Evolutionary conservation across 768 basidiomycete species (phyloP).

Genomic region (Lyophyllum shimeji): DNA sequence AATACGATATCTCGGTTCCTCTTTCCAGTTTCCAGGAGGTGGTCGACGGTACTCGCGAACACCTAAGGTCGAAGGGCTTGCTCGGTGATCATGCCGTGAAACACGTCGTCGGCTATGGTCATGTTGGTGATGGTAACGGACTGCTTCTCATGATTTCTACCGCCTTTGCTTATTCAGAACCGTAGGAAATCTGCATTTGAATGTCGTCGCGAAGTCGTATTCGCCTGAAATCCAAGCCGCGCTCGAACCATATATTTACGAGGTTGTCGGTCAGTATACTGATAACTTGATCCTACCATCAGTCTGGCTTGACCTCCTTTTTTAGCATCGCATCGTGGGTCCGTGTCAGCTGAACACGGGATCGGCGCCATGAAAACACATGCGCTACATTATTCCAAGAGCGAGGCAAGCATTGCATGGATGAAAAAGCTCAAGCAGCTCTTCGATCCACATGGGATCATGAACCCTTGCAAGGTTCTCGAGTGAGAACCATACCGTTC

Average conservation of each 20-base stretch:
- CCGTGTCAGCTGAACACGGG: conserved; percentile 96
- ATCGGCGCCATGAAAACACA: conserved; percentile 95
- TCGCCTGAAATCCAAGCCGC: conserved; percentile 81
- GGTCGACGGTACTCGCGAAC: conserved; percentile 77
- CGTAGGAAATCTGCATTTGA: conserved; percentile 94
- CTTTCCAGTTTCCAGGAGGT: conserved; percentile 83
- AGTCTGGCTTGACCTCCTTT: neutral
- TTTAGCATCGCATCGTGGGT: conserved; percentile 76
- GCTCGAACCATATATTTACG: conserved; percentile 94
- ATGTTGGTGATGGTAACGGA: conserved; percentile 89
- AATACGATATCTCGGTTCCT: conserved; percentile 94
- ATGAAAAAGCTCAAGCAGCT: conserved; percentile 90
- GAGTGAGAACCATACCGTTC: conserved; percentile 26
- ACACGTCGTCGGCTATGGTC: conserved; percentile 90
- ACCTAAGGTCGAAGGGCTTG: conserved; percentile 66
- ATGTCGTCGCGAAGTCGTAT: conserved; percentile 82
- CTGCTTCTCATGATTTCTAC: neutral
- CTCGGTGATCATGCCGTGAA: conserved; percentile 74
- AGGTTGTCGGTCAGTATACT: conserved; percentile 69
- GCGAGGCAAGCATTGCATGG: conserved; percentile 70
- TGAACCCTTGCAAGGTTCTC: conserved; percentile 90
- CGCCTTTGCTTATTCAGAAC: conserved; percentile 1
- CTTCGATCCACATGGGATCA: conserved; percentile 89
- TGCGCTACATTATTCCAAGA: conserved; percentile 87
- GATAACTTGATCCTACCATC: neutral